A percentile compares a stretch with the other conserved stretches of the same genome.
phyloP scores from a whole-genome alignment of 371 early-diverging fungal species.

The Actinomortierella ambigua region DNA sequence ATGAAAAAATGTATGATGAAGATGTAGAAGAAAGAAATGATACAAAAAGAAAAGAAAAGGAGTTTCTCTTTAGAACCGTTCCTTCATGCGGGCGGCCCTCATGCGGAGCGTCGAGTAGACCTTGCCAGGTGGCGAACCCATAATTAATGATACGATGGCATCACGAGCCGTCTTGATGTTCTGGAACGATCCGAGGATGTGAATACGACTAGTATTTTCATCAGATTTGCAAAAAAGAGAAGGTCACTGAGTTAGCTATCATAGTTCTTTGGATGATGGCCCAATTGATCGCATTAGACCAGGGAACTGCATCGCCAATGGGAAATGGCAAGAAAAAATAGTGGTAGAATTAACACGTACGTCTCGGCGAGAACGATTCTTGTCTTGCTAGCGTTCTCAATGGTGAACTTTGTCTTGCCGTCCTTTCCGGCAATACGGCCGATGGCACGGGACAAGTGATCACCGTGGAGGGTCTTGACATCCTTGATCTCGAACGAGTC shows the following conservation, averaged over 20 bases:
- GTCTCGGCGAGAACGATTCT: conserved; percentile 98
- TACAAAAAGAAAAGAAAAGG: neutral
- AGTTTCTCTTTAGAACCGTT: conserved; percentile 73
- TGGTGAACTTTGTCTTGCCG: conserved; percentile 97
- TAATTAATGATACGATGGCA: conserved; percentile 93
- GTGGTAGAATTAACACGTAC: conserved; percentile 49
- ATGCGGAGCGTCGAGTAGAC: conserved; percentile 93
- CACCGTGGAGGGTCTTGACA: conserved; percentile 94
- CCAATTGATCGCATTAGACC: no score
- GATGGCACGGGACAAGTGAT: conserved; percentile 97
- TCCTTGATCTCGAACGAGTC: conserved; percentile 99
- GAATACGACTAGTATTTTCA: conserved; percentile 73
- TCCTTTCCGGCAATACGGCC: conserved; percentile 99
- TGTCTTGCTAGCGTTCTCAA: conserved; percentile 97
- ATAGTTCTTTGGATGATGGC: no score
- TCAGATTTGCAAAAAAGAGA: neutral
- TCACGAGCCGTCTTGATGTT: conserved; percentile 98
- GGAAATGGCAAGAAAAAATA: neutral
- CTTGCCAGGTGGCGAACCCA: conserved; percentile 98
- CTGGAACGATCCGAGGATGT: conserved; percentile 96
- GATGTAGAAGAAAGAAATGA: neutral
- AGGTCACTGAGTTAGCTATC: no score
- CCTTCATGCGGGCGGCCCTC: conserved; percentile 91
- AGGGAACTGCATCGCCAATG: neutral
- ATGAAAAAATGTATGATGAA: neutral